These are phyloP conservation scores for Mucor irregularis DNA, from an alignment of 371 early-diverging fungal species.

Conservation along the genomic window DNA sequence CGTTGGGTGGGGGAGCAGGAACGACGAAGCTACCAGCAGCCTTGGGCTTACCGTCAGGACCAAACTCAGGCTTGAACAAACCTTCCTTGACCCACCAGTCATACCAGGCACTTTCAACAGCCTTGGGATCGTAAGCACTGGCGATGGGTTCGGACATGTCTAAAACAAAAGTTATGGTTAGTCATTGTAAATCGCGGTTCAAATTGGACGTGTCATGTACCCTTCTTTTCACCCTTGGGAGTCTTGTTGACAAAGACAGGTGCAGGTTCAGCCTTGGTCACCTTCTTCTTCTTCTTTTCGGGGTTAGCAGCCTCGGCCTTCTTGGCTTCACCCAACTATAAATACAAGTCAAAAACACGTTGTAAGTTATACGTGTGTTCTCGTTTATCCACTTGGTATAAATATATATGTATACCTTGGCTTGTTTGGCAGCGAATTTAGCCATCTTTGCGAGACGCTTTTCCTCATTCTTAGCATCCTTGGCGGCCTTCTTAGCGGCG, in stretches of 20 bases:
- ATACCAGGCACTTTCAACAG: constrained; percentile 98
- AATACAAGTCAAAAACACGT: background rate
- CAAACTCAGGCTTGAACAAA: constrained; percentile 88
- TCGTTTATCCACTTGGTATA: background rate
- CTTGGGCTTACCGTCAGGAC: constrained; percentile 70
- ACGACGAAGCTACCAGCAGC: constrained; percentile 91
- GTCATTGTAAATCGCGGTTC: background rate
- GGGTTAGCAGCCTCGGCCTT: constrained; percentile 45
- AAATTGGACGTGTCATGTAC: too few species aligned
- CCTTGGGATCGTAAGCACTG: constrained; percentile 85
- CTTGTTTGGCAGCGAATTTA: constrained; percentile 93
- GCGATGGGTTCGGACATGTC: constrained; percentile 86
- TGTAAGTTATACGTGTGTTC: background rate
- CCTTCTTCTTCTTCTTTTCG: constrained; percentile 65
- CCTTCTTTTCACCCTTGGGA: constrained; percentile 91
- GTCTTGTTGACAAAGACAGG: constrained; percentile 82
- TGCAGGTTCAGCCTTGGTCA: constrained; percentile 48
- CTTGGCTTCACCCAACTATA: constrained; percentile 55
- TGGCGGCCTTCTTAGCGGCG: constrained; percentile 64
- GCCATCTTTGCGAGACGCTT: constrained; percentile 91
- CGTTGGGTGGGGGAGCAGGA: constrained; percentile 99
- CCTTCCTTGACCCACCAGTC: constrained; percentile 92
- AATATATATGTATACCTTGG: constrained; percentile 35
- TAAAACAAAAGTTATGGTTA: constrained; percentile 7
- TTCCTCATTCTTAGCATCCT: constrained; percentile 87